These are phyloP conservation scores for Phialocephala sp. DNA, from an alignment of 2,329 filamentous ascomycete species.

Conservation along the genomic window DNA sequence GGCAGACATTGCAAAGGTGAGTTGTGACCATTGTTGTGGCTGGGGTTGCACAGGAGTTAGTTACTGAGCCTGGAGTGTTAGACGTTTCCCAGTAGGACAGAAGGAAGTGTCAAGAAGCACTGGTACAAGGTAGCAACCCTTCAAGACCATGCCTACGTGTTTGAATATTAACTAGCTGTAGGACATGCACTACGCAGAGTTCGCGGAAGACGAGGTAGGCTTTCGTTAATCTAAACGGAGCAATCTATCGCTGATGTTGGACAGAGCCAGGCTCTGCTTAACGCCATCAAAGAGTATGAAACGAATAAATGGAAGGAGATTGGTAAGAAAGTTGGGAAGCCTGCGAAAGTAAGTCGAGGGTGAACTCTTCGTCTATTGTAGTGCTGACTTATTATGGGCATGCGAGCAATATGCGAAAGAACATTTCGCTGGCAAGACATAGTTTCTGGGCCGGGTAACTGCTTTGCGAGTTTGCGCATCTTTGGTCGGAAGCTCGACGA, in stretches of 20 bases:
- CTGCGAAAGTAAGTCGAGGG: conserved; percentile 73
- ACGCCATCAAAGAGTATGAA: conserved; percentile 98
- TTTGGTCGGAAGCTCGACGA: not conserved
- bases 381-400: conserved; percentile 56
- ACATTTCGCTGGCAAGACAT: conserved; percentile 64
- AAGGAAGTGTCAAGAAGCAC: conserved; percentile 98
- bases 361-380: conserved; percentile 30
- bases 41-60: conserved; percentile 33
- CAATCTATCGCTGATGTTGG: conserved; percentile 37
- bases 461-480: not conserved
- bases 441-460: conserved; percentile 12
- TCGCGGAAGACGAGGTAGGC: conserved; percentile 91
- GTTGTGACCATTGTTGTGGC: conserved; percentile 32
- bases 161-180: conserved; percentile 46
- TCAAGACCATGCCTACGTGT: conserved; percentile 1
- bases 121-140: conserved; percentile 83
- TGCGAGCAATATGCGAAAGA: conserved; percentile 96
- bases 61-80: conserved; percentile 46
- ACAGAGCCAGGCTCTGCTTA: conserved; percentile 67
- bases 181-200: conserved; percentile 99
- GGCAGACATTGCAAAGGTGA: conserved; percentile 97
- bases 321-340: conserved; percentile 95
- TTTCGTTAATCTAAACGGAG: conserved; percentile 12
- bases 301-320: conserved; percentile 99
- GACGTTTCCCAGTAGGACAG: conserved; percentile 91